Percentiles rank a stretch among this genome's conserved stretches.
Evolutionary conservation across 768 basidiomycete species (phyloP).

Genomic region (Chalciporus pseudorubinellus): DNA sequence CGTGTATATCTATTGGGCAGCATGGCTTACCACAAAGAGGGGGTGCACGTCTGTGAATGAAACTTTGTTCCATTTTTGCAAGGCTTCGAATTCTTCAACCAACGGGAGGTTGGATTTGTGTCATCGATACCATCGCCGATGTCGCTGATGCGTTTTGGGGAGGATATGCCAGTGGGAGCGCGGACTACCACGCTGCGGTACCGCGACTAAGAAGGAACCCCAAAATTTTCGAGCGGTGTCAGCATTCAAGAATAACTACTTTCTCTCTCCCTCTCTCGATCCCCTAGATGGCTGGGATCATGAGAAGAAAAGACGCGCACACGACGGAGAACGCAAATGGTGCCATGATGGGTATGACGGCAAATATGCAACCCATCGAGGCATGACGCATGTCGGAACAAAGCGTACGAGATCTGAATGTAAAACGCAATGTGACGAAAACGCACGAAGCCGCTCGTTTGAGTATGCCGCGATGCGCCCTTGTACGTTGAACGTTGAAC

Average conservation of each 20-base stretch:
- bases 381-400: not conserved
- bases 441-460: no score
- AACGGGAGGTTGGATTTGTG: slow-evolving; percentile 4
- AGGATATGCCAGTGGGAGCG: not conserved
- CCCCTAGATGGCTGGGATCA: not conserved
- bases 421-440: no score
- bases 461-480: not conserved
- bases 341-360: no score
- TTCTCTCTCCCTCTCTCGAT: no score
- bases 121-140: no score
- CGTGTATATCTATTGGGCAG: no score
- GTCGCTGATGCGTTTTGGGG: no score
- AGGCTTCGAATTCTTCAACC: not conserved
- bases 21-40: slow-evolving; percentile 3
- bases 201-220: slow-evolving; percentile 15
- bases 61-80: slow-evolving; percentile 21
- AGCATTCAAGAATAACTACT: not conserved
- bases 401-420: no score
- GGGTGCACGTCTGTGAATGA: slow-evolving; percentile 8
- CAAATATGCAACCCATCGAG: not conserved
- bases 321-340: no score
- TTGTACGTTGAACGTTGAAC: not conserved
- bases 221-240: not conserved
- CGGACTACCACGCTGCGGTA: slow-evolving; percentile 6
- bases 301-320: not conserved